phyloP scores from a whole-genome alignment of 2,329 filamentous ascomycete species.

The Rhinocladiella similis region DNA sequence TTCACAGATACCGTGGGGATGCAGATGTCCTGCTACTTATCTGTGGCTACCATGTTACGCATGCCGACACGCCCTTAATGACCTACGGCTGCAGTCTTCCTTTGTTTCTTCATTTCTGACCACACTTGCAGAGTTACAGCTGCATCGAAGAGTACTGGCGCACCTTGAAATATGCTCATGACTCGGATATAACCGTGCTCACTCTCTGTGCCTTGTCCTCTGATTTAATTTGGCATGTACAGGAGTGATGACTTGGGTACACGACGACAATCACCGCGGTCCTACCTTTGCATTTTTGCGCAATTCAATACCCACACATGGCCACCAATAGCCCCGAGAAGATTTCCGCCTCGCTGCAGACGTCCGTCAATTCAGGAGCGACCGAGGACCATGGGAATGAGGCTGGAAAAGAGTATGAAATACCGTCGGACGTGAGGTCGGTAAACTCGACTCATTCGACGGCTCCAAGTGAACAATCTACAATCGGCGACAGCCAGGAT shows the following conservation, averaged over 20 bases:
- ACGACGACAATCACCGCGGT: background rate
- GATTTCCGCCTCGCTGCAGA: constrained; percentile 5
- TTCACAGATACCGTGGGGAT: background rate
- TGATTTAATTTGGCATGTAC: background rate
- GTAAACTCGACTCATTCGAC: constrained; percentile 11
- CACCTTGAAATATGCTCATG: constrained; percentile 9
- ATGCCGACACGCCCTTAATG: background rate
- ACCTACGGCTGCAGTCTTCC: background rate
- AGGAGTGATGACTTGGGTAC: constrained; percentile 16
- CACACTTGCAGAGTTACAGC: background rate
- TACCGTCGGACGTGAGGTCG: constrained; percentile 8
- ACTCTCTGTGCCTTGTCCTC: background rate
- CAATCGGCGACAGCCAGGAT: constrained; percentile 18
- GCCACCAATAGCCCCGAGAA: constrained; percentile 14
- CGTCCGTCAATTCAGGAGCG: background rate
- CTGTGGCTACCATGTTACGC: background rate
- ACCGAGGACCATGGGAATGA: background rate
- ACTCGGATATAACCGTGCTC: background rate
- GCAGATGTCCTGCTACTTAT: background rate
- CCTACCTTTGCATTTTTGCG: no score
- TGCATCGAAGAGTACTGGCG: background rate
- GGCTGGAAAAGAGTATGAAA: constrained; percentile 8
- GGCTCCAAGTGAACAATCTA: constrained; percentile 11
- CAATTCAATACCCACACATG: constrained; percentile 4
- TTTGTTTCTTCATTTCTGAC: background rate